These are phyloP conservation scores for Apiospora aurea DNA, from an alignment of 2,329 filamentous ascomycete genomes.

Conservation along the genomic window DNA sequence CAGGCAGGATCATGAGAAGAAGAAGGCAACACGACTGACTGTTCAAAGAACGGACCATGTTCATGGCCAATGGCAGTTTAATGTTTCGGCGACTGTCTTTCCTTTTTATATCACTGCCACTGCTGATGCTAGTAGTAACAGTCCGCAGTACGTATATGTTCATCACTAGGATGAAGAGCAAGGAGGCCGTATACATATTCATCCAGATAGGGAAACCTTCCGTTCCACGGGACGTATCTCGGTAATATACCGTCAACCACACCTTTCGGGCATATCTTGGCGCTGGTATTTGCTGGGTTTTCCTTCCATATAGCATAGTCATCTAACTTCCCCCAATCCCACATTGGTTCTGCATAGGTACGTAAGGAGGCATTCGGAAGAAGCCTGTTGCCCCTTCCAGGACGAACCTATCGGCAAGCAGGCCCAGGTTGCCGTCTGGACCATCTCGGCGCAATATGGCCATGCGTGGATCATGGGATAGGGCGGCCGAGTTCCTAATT, in stretches of 20 bases:
- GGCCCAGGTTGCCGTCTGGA: constrained; percentile 19
- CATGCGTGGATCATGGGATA: constrained; percentile 12
- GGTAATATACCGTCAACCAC: constrained; percentile 16
- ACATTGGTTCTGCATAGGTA: not conserved
- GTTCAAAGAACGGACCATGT: not conserved
- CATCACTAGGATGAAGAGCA: not conserved
- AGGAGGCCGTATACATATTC: not conserved
- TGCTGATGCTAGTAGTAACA: not conserved
- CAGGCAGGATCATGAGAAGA: not conserved
- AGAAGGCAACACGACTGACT: too few species aligned
- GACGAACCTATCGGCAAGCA: constrained; percentile 7
- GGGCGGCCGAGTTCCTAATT: constrained; percentile 18
- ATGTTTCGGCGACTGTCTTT: not conserved
- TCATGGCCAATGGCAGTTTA: not conserved
- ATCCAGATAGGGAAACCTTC: not conserved
- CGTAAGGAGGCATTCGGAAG: constrained; percentile 12
- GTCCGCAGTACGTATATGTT: not conserved
- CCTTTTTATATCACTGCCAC: not conserved
- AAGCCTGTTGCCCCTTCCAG: constrained; percentile 1
- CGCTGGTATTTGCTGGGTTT: not conserved
- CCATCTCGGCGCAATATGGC: constrained; percentile 8
- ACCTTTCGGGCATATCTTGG: not conserved
- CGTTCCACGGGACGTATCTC: not conserved
- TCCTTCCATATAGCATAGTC: not conserved
- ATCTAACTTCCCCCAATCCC: not conserved